Evolutionary conservation across 108 stramenopile genomes (phyloP).

Genomic region (Stephanodiscus minutulus): DNA sequence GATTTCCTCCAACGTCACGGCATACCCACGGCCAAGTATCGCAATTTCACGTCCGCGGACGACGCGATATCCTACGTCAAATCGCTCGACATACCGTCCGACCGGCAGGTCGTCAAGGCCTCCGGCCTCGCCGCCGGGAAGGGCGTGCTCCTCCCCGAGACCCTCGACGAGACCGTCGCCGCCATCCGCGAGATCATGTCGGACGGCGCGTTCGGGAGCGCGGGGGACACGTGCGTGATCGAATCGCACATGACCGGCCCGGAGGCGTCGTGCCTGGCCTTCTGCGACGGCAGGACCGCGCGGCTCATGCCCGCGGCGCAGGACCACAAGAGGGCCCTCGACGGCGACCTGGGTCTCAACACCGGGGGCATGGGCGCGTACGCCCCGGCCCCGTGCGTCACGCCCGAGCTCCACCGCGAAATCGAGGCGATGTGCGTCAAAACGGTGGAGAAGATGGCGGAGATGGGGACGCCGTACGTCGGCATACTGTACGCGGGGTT

Average conservation of each 20-base stretch:
- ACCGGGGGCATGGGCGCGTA: conserved; percentile 99
- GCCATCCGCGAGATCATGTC: conserved; percentile 96
- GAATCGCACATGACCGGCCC: conserved; percentile 97
- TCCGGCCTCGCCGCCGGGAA: conserved; percentile 99
- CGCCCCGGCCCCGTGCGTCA: conserved; percentile 96
- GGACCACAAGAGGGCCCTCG: conserved; percentile 98
- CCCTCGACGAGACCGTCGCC: conserved; percentile 87
- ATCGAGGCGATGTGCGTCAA: conserved; percentile 90
- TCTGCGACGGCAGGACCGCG: conserved; percentile 96
- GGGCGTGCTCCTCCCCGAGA: conserved; percentile 94
- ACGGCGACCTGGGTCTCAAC: conserved; percentile 96
- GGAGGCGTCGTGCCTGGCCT: conserved; percentile 96
- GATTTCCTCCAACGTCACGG: conserved; percentile 93
- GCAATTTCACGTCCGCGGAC: conserved; percentile 82
- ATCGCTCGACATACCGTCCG: conserved; percentile 59
- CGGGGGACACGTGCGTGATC: conserved; percentile 96
- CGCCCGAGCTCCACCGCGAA: conserved; percentile 83
- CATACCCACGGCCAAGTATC: conserved; percentile 95
- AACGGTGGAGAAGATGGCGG: conserved; percentile 95
- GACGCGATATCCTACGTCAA: conserved; percentile 89
- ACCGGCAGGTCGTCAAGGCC: conserved; percentile 98
- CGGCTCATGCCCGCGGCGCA: conserved; percentile 92
- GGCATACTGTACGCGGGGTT: conserved; percentile 98
- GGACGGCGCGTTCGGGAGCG: conserved; percentile 91
- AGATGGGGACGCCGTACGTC: conserved; percentile 94